A percentile compares a stretch with the other conserved stretches of the same genome.
Conservation (phyloP, 129 eudicot species). For the Ambrosia artemisiifolia region DNA sequence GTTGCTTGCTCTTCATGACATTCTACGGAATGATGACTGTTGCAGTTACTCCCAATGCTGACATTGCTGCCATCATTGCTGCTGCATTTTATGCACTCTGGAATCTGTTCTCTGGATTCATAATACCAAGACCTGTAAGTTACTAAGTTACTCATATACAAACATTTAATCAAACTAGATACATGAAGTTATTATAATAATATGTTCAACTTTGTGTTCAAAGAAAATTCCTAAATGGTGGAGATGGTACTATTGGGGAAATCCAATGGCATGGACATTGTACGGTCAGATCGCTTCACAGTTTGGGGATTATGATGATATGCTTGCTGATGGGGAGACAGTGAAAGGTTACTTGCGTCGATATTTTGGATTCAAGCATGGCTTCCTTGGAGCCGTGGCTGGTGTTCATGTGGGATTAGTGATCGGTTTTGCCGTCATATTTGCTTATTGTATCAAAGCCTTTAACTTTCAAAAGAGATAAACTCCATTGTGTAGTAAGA, state of each 20-base stretch:
- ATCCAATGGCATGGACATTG: constrained; percentile 64
- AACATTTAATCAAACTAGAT: not conserved
- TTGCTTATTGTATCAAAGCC: constrained; percentile 35
- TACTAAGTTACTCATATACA: constrained; percentile 1
- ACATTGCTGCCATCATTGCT: constrained; percentile 55
- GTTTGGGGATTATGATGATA: constrained; percentile 34
- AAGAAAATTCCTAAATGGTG: constrained; percentile 73
- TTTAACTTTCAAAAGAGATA: constrained; percentile 48
- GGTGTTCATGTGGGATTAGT: constrained; percentile 32
- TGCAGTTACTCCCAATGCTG: constrained; percentile 64
- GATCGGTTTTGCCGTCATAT: constrained; percentile 21
- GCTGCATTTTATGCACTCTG: constrained; percentile 48
- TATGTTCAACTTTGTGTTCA: not conserved
- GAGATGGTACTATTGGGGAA: constrained; percentile 69
- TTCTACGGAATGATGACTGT: constrained; percentile 80
- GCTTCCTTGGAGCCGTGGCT: constrained; percentile 36
- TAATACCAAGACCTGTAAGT: constrained; percentile 58
- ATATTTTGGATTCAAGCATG: constrained; percentile 42
- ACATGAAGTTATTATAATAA: not conserved
- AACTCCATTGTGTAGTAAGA: not conserved
- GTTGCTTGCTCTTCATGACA: constrained; percentile 64
- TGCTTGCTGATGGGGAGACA: not conserved
- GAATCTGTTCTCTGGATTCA: constrained; percentile 74
- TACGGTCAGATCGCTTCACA: constrained; percentile 65
- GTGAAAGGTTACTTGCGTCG: constrained; percentile 25